These are phyloP conservation scores for Mycena polygramma DNA, from an alignment of 768 basidiomycete species.

Conservation along the genomic window DNA sequence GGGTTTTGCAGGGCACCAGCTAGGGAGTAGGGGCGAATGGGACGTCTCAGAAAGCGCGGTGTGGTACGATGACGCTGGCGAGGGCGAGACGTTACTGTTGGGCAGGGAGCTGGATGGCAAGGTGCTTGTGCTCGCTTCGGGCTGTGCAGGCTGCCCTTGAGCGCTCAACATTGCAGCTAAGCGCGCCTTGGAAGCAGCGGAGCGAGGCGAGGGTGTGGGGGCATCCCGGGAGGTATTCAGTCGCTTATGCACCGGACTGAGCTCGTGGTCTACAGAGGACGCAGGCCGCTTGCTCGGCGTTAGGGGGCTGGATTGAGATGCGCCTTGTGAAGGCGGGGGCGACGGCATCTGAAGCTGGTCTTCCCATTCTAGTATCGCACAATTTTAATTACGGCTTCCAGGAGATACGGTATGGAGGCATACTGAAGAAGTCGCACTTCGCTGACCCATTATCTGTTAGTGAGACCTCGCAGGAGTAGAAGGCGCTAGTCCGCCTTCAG, in stretches of 20 bases:
- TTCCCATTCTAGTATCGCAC: constrained; percentile 30
- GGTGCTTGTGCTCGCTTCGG: neutral
- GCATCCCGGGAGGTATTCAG: neutral
- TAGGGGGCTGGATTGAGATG: constrained; percentile 7
- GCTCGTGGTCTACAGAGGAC: constrained; percentile 14
- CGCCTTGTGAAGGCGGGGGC: neutral
- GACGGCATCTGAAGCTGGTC: constrained; percentile 16
- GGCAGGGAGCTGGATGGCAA: neutral
- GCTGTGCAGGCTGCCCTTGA: neutral
- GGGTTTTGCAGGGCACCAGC: neutral
- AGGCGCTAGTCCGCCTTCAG: neutral
- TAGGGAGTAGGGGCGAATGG: neutral
- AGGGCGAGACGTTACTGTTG: neutral
- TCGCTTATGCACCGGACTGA: constrained; percentile 16
- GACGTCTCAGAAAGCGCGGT: neutral
- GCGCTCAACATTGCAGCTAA: constrained; percentile 23
- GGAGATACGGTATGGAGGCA: neutral
- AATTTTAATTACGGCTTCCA: neutral
- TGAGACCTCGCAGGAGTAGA: constrained; percentile 24
- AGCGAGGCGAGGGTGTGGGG: constrained; percentile 20
- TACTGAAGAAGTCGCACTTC: constrained; percentile 31
- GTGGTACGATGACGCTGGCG: constrained; percentile 16
- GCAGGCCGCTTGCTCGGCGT: constrained; percentile 24
- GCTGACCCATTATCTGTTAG: constrained; percentile 1
- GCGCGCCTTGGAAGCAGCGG: constrained; percentile 21